Evolutionary conservation across 78 protist genomes (phyloP).

Genomic region (Goniomonas avonlea): DNA sequence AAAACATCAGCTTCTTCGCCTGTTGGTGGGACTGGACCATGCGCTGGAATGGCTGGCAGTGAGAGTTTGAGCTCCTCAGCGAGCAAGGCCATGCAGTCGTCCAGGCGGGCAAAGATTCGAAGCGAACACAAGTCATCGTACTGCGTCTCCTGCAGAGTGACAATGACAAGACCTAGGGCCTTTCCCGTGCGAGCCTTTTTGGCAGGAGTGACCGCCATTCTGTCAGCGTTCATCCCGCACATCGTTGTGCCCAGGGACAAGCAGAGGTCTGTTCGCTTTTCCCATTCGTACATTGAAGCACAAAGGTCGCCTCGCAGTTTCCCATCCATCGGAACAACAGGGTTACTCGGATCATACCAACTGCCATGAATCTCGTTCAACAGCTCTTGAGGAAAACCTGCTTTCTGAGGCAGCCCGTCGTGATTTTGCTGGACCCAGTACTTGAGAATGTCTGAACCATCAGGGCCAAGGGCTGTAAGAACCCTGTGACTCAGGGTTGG

Average conservation of each 20-base stretch:
- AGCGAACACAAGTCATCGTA: slow-evolving; percentile 10
- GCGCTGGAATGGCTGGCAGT: neutral
- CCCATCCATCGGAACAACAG: slow-evolving; percentile 12
- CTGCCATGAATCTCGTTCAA: slow-evolving; percentile 43
- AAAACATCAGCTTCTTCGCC: slow-evolving; percentile 12
- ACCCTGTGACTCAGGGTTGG: no score
- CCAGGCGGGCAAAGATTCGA: slow-evolving; percentile 21
- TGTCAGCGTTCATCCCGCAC: slow-evolving; percentile 36
- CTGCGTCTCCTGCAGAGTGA: slow-evolving; percentile 37
- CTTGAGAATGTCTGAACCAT: no score
- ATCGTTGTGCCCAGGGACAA: slow-evolving; percentile 12
- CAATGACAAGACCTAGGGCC: slow-evolving; percentile 26
- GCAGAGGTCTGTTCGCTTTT: neutral
- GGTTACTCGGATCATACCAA: slow-evolving; percentile 37
- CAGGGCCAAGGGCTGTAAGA: no score
- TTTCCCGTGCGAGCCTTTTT: neutral
- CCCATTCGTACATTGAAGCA: neutral
- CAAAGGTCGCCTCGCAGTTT: slow-evolving; percentile 9
- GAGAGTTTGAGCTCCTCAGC: slow-evolving; percentile 1
- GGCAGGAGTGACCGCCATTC: slow-evolving; percentile 17
- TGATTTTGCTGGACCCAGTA: slow-evolving; percentile 14
- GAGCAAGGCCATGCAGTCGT: neutral
- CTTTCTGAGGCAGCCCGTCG: slow-evolving; percentile 48
- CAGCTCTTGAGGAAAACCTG: slow-evolving; percentile 39
- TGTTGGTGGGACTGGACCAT: neutral